A percentile compares a stretch with the other conserved stretches of the same genome.
Evolutionary conservation across 2,329 filamentous ascomycete genomes (phyloP).

Genomic region (Fusarium secorum): DNA sequence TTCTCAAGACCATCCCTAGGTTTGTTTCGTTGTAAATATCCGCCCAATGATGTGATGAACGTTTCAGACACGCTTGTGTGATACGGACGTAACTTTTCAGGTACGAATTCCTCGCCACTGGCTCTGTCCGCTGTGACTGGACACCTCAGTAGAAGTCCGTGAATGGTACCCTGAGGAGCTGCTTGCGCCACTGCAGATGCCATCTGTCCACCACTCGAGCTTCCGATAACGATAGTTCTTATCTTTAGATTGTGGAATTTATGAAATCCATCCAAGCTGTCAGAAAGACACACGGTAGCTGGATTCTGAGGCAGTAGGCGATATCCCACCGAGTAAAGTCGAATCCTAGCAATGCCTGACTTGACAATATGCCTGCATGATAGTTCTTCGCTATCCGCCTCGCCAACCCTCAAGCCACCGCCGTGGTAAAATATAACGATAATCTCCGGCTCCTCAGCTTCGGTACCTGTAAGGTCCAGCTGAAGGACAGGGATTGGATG

Average conservation of each 20-base stretch:
- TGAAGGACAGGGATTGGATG: conserved; percentile 49
- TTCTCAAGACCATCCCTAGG: conserved; percentile 51
- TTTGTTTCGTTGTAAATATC: conserved; percentile 44
- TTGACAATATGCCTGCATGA: conserved; percentile 54
- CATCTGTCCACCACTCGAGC: conserved; percentile 58
- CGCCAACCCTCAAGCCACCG: conserved; percentile 56
- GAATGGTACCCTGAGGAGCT: conserved; percentile 38
- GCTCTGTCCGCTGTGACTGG: conserved; percentile 58
- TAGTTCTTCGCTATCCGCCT: conserved; percentile 59
- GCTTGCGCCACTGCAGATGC: conserved; percentile 54
- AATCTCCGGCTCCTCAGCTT: conserved; percentile 22
- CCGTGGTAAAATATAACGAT: conserved; percentile 58
- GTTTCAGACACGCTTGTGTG: conserved; percentile 52
- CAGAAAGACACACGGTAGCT: conserved; percentile 52
- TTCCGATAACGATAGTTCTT: conserved; percentile 52
- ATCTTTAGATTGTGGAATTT: conserved; percentile 11
- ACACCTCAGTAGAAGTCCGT: conserved; percentile 56
- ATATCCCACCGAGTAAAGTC: conserved; percentile 57
- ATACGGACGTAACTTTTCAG: conserved; percentile 43
- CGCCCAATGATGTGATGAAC: conserved; percentile 50
- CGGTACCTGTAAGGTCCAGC: conserved; percentile 39
- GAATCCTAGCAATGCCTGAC: conserved; percentile 37
- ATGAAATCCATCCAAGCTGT: conserved; percentile 51
- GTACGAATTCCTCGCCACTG: conserved; percentile 49
- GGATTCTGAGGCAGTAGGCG: conserved; percentile 53